These are phyloP conservation scores for Polytrichum commune DNA, from an alignment of 225 moss, liverwort and hornwort genomes.

Conservation along the genomic window DNA sequence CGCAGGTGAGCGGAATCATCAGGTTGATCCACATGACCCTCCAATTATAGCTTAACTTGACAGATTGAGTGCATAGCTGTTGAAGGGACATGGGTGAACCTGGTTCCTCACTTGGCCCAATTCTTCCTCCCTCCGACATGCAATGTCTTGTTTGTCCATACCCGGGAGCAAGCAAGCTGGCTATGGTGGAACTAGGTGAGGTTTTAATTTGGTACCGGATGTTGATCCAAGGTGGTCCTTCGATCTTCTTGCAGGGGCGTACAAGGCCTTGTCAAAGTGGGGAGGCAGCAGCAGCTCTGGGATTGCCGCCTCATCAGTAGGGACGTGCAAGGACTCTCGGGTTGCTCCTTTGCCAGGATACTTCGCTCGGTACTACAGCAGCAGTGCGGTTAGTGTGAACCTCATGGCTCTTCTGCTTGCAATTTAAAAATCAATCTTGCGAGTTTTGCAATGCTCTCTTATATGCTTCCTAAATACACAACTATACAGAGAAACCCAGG, in stretches of 20 bases:
- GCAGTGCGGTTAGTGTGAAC: slow-evolving; percentile 19
- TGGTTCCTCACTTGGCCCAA: not conserved
- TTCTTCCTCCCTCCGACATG: not conserved
- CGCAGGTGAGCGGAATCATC: not conserved
- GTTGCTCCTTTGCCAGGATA: slow-evolving; percentile 2
- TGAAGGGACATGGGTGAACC: not conserved
- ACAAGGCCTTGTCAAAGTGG: slow-evolving; percentile 31
- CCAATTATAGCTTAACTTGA: not conserved
- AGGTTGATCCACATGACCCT: not conserved
- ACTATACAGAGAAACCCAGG: not conserved
- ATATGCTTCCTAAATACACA: not conserved
- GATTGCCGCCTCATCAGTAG: slow-evolving; percentile 5
- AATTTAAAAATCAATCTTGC: not conserved
- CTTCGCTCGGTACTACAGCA: slow-evolving; percentile 42
- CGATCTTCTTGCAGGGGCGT: slow-evolving; percentile 23
- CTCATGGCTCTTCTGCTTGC: not conserved
- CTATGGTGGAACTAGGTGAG: not conserved
- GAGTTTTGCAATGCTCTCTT: too few species aligned
- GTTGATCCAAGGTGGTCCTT: not conserved
- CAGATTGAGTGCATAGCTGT: not conserved
- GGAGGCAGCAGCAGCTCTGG: slow-evolving; percentile 11
- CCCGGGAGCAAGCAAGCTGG: not conserved
- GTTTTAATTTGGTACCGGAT: not conserved
- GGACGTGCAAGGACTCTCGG: not conserved
- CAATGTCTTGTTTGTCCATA: not conserved